Percentiles rank a stretch among this genome's conserved stretches.
Conservation (phyloP, 1,284 basidiomycete genomes). For the Takashimella koratensis region DNA sequence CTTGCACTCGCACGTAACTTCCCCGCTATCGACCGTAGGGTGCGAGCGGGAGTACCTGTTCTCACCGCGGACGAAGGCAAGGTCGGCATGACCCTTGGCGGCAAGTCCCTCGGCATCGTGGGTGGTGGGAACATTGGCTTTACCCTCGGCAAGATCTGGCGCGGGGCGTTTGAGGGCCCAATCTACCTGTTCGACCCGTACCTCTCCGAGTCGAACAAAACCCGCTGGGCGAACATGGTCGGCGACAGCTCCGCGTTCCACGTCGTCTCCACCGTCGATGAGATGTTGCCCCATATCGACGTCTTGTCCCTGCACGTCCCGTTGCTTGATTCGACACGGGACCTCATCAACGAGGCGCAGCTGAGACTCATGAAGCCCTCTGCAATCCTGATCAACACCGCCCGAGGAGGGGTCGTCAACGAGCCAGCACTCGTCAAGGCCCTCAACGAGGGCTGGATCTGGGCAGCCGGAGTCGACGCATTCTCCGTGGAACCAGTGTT, state of each 20-base stretch:
- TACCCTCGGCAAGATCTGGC: conserved; percentile 14
- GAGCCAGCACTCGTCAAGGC: conserved; percentile 23
- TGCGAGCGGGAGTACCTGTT: background rate
- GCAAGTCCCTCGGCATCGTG: conserved; percentile 13
- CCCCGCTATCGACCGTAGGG: conserved; percentile 6
- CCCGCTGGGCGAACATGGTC: conserved; percentile 19
- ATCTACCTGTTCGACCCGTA: conserved; percentile 24
- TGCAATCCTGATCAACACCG: conserved; percentile 30
- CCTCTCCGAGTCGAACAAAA: conserved; percentile 1
- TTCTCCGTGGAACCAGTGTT: conserved; percentile 15
- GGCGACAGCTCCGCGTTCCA: conserved; percentile 19
- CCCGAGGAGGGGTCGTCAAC: conserved; percentile 30
- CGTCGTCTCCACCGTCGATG: conserved; percentile 15
- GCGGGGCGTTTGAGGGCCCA: conserved; percentile 17
- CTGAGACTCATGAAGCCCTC: conserved; percentile 19
- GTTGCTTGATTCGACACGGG: conserved; percentile 14
- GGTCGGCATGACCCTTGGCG: conserved; percentile 8
- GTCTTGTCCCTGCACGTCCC: conserved; percentile 27
- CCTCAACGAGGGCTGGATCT: conserved; percentile 14
- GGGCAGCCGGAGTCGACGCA: conserved; percentile 22
- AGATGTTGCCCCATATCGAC: conserved; percentile 17
- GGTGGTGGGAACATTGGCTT: conserved; percentile 21
- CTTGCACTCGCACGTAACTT: conserved; percentile 11
- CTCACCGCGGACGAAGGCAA: conserved; percentile 4
- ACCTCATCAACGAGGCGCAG: conserved; percentile 17